phyloP scores from a whole-genome alignment of 2,329 filamentous ascomycete species.

The Cordyceps farinosa region DNA sequence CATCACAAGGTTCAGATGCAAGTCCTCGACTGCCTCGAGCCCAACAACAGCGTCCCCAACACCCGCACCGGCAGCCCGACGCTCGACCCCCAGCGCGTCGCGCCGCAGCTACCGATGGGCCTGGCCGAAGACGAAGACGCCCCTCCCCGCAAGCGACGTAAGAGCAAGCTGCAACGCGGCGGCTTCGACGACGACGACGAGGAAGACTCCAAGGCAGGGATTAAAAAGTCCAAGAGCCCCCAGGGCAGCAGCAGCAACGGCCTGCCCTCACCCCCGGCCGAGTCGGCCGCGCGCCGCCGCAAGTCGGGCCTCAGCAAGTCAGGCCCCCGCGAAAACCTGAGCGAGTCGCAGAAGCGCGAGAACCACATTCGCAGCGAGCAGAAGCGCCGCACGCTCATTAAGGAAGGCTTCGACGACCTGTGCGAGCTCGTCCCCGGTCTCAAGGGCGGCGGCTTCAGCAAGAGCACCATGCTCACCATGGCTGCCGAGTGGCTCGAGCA shows the following conservation, averaged over 20 bases:
- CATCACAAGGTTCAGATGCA: conserved; percentile 54
- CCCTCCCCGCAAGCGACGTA: conserved; percentile 50
- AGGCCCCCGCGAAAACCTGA: conserved; percentile 64
- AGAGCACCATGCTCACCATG: conserved; percentile 73
- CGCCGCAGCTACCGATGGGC: conserved; percentile 15
- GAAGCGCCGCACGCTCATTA: conserved; percentile 77
- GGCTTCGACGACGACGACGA: conserved; percentile 41
- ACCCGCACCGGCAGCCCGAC: conserved; percentile 57
- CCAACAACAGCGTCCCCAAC: conserved; percentile 54
- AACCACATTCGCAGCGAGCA: conserved; percentile 89
- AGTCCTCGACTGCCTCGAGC: conserved; percentile 54
- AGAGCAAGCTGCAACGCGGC: conserved; percentile 49
- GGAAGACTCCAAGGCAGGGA: conserved; percentile 27
- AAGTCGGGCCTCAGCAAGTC: conserved; percentile 47
- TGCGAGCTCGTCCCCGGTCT: conserved; percentile 72
- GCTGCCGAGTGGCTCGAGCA: conserved; percentile 76
- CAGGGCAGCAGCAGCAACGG: conserved; percentile 40
- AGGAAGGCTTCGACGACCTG: conserved; percentile 79
- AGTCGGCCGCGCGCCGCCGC: conserved; percentile 43
- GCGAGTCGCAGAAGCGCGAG: conserved; percentile 75
- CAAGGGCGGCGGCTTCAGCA: conserved; percentile 72
- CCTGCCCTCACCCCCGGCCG: conserved; percentile 32
- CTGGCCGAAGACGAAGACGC: conserved; percentile 38
- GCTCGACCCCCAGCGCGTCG: not conserved
- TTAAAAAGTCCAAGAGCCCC: conserved; percentile 42